Conservation (phyloP, 345 rosid genomes). For the Rubroshorea leprosula region DNA sequence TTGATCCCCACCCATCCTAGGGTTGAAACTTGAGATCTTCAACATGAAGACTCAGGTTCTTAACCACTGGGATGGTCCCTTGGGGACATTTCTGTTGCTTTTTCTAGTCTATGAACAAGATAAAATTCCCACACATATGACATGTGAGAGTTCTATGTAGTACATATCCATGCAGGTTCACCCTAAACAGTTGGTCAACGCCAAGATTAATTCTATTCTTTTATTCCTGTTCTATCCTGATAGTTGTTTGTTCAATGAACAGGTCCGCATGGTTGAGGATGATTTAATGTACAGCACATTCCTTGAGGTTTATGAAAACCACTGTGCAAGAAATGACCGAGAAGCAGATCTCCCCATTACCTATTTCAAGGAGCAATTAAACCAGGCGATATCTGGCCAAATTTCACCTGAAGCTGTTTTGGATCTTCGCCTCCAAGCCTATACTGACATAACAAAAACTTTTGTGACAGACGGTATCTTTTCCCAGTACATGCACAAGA, state of each 20-base stretch:
- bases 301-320: conserved; percentile 97
- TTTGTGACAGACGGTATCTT: conserved; percentile 72
- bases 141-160: too few relatives aligned
- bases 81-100: too few relatives aligned
- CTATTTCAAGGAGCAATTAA: conserved; percentile 87
- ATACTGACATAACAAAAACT: conserved; percentile 69
- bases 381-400: conserved; percentile 91
- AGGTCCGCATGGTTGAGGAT: conserved; percentile 99
- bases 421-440: conserved; percentile 95
- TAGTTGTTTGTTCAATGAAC: conserved; percentile 3
- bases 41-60: too few relatives aligned
- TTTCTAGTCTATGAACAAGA: not conserved
- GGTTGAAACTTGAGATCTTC: too few relatives aligned
- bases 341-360: conserved; percentile 91
- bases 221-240: not conserved
- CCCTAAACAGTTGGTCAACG: too few relatives aligned
- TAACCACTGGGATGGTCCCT: too few relatives aligned
- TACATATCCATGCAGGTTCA: too few relatives aligned
- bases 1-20: too few relatives aligned
- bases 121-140: too few relatives aligned
- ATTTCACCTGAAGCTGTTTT: conserved; percentile 77
- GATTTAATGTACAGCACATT: conserved; percentile 94
- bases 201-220: too few relatives aligned
- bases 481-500: conserved; percentile 96
- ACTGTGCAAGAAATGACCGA: conserved; percentile 85